A percentile compares a stretch with the other conserved stretches of the same genome.
Conservation (phyloP, 352 stramenopile species). For the Lagenidium giganteum region DNA sequence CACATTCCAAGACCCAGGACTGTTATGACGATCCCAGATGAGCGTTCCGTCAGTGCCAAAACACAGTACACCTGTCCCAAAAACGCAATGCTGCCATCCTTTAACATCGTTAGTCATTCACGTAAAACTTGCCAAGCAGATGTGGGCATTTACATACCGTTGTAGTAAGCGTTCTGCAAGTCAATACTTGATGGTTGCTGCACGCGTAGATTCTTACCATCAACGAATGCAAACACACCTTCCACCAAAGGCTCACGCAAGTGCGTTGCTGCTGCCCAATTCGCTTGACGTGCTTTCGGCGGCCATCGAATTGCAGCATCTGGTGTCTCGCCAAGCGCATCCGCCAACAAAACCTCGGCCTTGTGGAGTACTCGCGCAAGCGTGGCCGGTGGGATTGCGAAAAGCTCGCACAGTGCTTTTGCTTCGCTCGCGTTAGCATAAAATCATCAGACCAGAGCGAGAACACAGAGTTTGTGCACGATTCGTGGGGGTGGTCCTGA, state of each 20-base stretch:
- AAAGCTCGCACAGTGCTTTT: constrained; percentile 10
- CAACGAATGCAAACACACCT: not conserved
- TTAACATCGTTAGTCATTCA: too few relatives aligned
- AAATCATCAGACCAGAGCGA: too few relatives aligned
- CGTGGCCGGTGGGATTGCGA: constrained; percentile 7
- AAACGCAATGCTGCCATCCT: too few relatives aligned
- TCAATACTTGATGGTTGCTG: constrained; percentile 4
- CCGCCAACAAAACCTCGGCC: not conserved
- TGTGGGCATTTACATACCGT: too few relatives aligned
- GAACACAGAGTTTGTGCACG: too few relatives aligned
- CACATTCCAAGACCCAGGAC: constrained; percentile 13
- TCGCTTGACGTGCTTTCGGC: too few relatives aligned
- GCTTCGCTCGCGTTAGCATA: too few relatives aligned
- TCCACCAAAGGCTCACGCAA: not conserved
- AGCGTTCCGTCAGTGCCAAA: constrained; percentile 12
- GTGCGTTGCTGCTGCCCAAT: not conserved
- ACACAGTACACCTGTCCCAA: constrained; percentile 4
- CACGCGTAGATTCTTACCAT: constrained; percentile 7
- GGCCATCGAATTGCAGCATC: too few relatives aligned
- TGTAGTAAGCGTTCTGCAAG: constrained; percentile 13
- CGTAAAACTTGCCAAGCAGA: too few relatives aligned
- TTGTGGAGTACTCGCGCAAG: not conserved
- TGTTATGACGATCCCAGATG: constrained; percentile 11
- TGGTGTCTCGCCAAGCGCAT: too few relatives aligned
- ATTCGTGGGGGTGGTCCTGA: too few relatives aligned